These are phyloP conservation scores for Melastoma malabathricum DNA, from an alignment of 345 rosid species.

Conservation along the genomic window DNA sequence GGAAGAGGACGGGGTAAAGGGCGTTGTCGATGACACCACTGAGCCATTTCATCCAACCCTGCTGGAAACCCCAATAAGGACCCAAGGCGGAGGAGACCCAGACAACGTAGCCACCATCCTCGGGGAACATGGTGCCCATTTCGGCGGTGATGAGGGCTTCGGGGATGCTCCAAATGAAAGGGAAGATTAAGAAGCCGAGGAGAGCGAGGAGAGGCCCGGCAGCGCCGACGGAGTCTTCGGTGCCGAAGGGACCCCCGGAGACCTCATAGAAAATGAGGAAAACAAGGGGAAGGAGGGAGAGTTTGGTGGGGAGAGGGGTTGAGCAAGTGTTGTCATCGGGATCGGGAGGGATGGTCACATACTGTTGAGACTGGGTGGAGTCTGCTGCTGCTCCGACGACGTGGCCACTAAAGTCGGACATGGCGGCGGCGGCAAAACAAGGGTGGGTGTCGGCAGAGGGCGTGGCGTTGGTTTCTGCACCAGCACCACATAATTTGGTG, in stretches of 20 bases:
- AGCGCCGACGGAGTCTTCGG: conserved; percentile 62
- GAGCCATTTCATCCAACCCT: conserved; percentile 87
- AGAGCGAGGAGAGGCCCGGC: conserved; percentile 72
- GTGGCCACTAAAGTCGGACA: no score
- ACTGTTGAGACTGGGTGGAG: no score
- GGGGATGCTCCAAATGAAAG: no score
- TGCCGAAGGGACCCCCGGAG: no score
- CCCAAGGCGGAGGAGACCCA: conserved; percentile 69
- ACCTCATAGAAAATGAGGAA: conserved; percentile 57
- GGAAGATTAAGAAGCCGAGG: conserved; percentile 48
- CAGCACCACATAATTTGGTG: no score
- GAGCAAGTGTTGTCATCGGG: conserved; percentile 21
- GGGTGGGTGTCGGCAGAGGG: no score
- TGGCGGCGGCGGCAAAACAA: no score
- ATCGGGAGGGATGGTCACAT: conserved; percentile 17
- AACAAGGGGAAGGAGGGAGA: conserved; percentile 52
- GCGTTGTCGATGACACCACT: no score
- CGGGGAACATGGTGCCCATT: conserved; percentile 80
- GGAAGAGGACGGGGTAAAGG: conserved; percentile 58
- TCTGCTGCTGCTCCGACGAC: no score
- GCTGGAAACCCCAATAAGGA: conserved; percentile 71
- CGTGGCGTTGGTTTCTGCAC: no score
- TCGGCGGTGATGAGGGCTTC: conserved; percentile 72
- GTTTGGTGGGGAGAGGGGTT: conserved; percentile 24
- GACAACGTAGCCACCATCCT: conserved; percentile 73